These are phyloP conservation scores for Pichia paraexigua DNA, from an alignment of 805 yeast species.

Conservation along the genomic window DNA sequence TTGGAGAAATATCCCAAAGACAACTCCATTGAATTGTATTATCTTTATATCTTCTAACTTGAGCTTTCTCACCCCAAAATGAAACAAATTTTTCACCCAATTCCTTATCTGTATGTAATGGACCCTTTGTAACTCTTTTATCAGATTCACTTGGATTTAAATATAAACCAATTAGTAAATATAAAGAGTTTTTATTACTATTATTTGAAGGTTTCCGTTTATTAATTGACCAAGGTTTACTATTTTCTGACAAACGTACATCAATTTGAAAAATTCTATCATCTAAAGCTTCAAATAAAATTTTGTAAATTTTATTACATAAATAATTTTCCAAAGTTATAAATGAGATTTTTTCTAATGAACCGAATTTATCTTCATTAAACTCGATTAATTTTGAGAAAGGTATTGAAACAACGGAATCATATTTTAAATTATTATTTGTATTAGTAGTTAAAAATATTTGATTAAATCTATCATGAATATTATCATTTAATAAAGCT, in stretches of 20 bases:
- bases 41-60: conserved; percentile 86
- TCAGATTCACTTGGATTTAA: conserved; percentile 70
- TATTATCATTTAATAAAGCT: conserved; percentile 63
- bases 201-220: conserved; percentile 45
- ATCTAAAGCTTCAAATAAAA: conserved; percentile 52
- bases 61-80: conserved; percentile 86
- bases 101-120: conserved; percentile 51
- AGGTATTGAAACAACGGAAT: conserved; percentile 50
- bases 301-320: conserved; percentile 49
- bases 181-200: conserved; percentile 23
- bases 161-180: conserved; percentile 51
- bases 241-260: conserved; percentile 19
- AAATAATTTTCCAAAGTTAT: conserved; percentile 61
- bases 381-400: conserved; percentile 33
- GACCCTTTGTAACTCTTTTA: conserved; percentile 81
- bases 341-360: conserved; percentile 65
- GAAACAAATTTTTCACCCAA: conserved; percentile 59
- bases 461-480: conserved; percentile 73
- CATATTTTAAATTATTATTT: conserved; percentile 53
- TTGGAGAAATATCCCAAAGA: conserved; percentile 60
- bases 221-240: conserved; percentile 31
- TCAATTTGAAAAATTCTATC: conserved; percentile 35
- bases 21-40: conserved; percentile 88
- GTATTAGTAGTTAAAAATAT: conserved; percentile 60
- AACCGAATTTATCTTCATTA: conserved; percentile 43